A percentile compares a stretch with the other conserved stretches of the same genome.
Evolutionary conservation across 2,329 filamentous ascomycete species (phyloP).

Genomic region (Pseudofabraea citricarpa): DNA sequence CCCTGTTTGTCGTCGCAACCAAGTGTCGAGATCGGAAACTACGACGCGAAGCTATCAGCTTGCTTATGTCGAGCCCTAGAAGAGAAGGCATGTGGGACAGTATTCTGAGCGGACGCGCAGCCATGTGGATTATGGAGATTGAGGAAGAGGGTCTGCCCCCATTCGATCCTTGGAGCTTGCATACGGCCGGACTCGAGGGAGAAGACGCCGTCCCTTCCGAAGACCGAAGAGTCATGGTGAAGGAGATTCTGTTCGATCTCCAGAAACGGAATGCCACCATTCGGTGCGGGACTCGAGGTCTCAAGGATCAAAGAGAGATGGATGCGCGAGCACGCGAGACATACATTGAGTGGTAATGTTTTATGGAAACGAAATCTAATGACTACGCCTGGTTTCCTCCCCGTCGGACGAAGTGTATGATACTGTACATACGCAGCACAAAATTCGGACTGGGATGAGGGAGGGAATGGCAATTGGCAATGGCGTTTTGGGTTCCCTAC

Average conservation of each 20-base stretch:
- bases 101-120: constrained; percentile 56
- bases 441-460: neutral
- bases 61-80: constrained; percentile 54
- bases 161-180: neutral
- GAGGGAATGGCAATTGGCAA: neutral
- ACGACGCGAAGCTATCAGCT: constrained; percentile 55
- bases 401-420: neutral
- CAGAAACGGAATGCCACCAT: constrained; percentile 22
- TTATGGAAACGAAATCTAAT: too few species aligned
- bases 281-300: constrained; percentile 24
- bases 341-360: constrained; percentile 15
- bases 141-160: constrained; percentile 14
- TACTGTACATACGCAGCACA: neutral
- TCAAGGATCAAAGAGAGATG: constrained; percentile 12
- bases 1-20: constrained; percentile 58
- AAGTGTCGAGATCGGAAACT: constrained; percentile 55
- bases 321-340: constrained; percentile 20
- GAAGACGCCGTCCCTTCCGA: constrained; percentile 1
- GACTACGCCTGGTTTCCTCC: too few species aligned
- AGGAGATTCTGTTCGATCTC: constrained; percentile 26
- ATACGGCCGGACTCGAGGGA: neutral
- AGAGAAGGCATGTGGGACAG: constrained; percentile 64
- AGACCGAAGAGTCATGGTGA: constrained; percentile 26
- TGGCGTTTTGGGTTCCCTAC: neutral
- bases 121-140: constrained; percentile 14